Percentiles rank a stretch among this genome's conserved stretches.
Conservation (phyloP, 2,329 filamentous ascomycete genomes). For the Nemania serpens region DNA sequence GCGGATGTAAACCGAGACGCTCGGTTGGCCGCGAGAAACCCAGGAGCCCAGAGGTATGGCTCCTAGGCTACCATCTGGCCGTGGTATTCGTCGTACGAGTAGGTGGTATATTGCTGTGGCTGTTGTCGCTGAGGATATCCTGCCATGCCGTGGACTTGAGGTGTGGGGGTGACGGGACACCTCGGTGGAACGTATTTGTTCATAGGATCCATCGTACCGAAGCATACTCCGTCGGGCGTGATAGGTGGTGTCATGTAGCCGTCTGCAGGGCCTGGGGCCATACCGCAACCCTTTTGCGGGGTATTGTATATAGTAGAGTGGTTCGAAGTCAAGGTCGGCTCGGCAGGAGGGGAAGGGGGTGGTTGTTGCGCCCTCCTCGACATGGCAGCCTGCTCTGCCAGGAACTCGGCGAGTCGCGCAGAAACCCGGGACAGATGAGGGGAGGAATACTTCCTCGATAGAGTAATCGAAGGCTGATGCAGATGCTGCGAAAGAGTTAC, state of each 20-base stretch:
- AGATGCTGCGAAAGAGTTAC: slow-evolving; percentile 63
- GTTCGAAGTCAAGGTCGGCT: slow-evolving; percentile 55
- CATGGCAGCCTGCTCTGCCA: slow-evolving; percentile 63
- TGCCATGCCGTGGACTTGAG: slow-evolving; percentile 48
- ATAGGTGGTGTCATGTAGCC: slow-evolving; percentile 86
- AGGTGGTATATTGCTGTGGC: slow-evolving; percentile 51
- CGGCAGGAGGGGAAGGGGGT: slow-evolving; percentile 65
- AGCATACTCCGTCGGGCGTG: slow-evolving; percentile 72
- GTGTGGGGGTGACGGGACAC: slow-evolving; percentile 67
- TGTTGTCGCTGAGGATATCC: slow-evolving; percentile 47
- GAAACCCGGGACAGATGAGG: slow-evolving; percentile 59
- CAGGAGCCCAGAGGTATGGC: slow-evolving; percentile 23
- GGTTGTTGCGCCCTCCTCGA: slow-evolving; percentile 50
- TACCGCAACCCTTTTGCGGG: slow-evolving; percentile 74
- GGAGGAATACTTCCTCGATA: slow-evolving; percentile 64
- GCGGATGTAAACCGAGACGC: neutral
- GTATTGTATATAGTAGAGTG: slow-evolving; percentile 72
- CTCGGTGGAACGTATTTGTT: slow-evolving; percentile 58
- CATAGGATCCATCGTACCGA: slow-evolving; percentile 49
- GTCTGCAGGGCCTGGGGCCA: slow-evolving; percentile 64
- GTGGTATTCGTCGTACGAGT: slow-evolving; percentile 50
- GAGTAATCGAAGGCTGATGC: slow-evolving; percentile 61
- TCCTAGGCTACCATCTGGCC: slow-evolving; percentile 38
- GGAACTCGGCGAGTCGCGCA: slow-evolving; percentile 61
- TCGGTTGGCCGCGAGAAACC: neutral